A percentile compares a stretch with the other conserved stretches of the same genome.
phyloP scores from a whole-genome alignment of 2,329 filamentous ascomycete genomes.

The Metarhizium brunneum region DNA sequence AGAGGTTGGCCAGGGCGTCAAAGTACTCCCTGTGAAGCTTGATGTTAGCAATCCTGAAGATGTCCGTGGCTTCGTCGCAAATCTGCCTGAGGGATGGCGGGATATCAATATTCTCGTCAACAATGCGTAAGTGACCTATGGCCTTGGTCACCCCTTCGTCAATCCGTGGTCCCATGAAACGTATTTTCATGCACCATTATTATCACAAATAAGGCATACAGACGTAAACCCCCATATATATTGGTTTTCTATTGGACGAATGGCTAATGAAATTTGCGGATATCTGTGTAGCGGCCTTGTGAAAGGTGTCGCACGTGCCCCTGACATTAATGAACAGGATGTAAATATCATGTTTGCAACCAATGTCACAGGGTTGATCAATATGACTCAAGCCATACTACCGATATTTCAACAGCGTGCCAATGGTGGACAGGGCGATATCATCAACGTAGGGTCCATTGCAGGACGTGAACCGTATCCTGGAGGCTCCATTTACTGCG shows the following conservation, averaged over 20 bases:
- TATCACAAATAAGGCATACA: neutral
- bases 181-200: neutral
- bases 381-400: slow-evolving; percentile 88
- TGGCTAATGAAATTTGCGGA: neutral
- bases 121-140: slow-evolving; percentile 67
- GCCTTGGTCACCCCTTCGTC: neutral
- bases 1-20: slow-evolving; percentile 70
- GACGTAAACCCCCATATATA: neutral
- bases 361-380: slow-evolving; percentile 90
- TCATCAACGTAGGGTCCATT: slow-evolving; percentile 90
- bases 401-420: slow-evolving; percentile 69
- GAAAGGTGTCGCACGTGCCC: slow-evolving; percentile 77
- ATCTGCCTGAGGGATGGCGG: slow-evolving; percentile 71
- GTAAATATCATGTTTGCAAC: slow-evolving; percentile 83
- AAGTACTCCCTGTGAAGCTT: slow-evolving; percentile 73
- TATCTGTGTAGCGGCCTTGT: slow-evolving; percentile 61
- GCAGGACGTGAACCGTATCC: slow-evolving; percentile 79
- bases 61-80: slow-evolving; percentile 61
- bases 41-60: slow-evolving; percentile 78
- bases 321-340: slow-evolving; percentile 73
- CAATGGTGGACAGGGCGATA: slow-evolving; percentile 75
- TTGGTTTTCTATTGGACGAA: neutral
- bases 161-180: neutral
- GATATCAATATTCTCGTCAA: slow-evolving; percentile 87
- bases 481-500: slow-evolving; percentile 86